phyloP scores from a whole-genome alignment of 2,329 filamentous ascomycete genomes.

The Colletotrichum ledebouriae region DNA sequence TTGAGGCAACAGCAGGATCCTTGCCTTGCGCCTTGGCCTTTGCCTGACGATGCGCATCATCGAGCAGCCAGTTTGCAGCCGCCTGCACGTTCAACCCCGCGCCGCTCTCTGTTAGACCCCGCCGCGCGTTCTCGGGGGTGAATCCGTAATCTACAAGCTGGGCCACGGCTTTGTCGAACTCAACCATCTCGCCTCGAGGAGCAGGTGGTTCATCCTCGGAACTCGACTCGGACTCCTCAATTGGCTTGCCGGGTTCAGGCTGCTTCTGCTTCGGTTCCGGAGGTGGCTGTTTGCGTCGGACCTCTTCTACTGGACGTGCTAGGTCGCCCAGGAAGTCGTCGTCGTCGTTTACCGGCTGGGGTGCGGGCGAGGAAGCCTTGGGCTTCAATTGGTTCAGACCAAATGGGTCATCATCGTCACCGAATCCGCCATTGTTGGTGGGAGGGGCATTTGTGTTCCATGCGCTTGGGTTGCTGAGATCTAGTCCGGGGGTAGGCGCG shows the following conservation, averaged over 20 bases:
- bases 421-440: constrained; percentile 54
- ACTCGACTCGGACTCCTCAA: constrained; percentile 64
- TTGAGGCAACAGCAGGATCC: constrained; percentile 58
- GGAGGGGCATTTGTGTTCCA: constrained; percentile 59
- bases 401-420: constrained; percentile 90
- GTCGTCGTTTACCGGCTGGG: constrained; percentile 55
- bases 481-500: constrained; percentile 57
- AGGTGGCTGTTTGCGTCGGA: constrained; percentile 62
- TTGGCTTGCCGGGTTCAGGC: constrained; percentile 68
- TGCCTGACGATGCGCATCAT: constrained; percentile 88
- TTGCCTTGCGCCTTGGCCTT: constrained; percentile 76
- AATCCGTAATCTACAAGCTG: constrained; percentile 98
- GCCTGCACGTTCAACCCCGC: constrained; percentile 85
- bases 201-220: constrained; percentile 59
- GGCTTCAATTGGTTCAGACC: constrained; percentile 77
- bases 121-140: constrained; percentile 82
- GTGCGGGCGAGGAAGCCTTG: constrained; percentile 50
- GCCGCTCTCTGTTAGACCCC: constrained; percentile 84
- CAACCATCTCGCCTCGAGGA: constrained; percentile 48
- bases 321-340: constrained; percentile 77
- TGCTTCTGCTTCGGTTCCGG: constrained; percentile 51
- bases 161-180: constrained; percentile 82
- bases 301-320: constrained; percentile 74
- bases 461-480: constrained; percentile 67
- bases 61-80: constrained; percentile 89